Evolutionary conservation across 805 yeast species (phyloP), one percentile per base, ranked within the genome.

Genomic region (Jamesozyma piceae): DNA sequence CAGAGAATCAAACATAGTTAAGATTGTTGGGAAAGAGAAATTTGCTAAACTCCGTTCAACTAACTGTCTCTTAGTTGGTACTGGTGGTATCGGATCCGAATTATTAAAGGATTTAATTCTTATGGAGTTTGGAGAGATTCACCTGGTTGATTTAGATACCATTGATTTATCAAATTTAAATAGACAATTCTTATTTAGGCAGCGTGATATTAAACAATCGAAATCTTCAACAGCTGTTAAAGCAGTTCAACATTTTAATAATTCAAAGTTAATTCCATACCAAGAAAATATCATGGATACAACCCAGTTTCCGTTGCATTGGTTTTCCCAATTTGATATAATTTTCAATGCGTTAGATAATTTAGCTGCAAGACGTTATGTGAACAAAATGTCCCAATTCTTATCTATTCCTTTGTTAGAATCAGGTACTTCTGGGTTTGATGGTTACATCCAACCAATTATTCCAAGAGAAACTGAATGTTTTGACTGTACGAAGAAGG

Each of bases 31-130:
- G 5, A 28, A 44, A 20, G 54, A 58, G 22, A 55, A 48, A 35
- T 54, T 47, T 35, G 46, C 46, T 5, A 55, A 52, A 27, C 40
- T 63, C 8, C 57, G 60, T 15, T 18, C 58, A 43, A 48, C 83
- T 5, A 80, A 76, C 48, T 85, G 88, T 13, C 65, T 89, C 24
- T 67, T 89, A 64, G 94, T 89, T 2, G 97, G 97, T 3, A 95
- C 97, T 1, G 97, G 97, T 26, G 97, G 97, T 5, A 88, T 89
- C 49, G 97, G 97, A 2, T 89, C 95, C 60, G 97, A 89, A 60
- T 66, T 89, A 36, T 67, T 89, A 44, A 89, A 89, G 57, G 82
- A 89, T 56, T 66, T 89, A 39, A 77, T 85, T 4, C 64, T 87
- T 48, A 70, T 84, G 60, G 89, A 92, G 6, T 82, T 81, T 50